A percentile compares a stretch with the other conserved stretches of the same genome.
phyloP scores from a whole-genome alignment of 805 yeast species.

The Yueomyces sinensis region DNA sequence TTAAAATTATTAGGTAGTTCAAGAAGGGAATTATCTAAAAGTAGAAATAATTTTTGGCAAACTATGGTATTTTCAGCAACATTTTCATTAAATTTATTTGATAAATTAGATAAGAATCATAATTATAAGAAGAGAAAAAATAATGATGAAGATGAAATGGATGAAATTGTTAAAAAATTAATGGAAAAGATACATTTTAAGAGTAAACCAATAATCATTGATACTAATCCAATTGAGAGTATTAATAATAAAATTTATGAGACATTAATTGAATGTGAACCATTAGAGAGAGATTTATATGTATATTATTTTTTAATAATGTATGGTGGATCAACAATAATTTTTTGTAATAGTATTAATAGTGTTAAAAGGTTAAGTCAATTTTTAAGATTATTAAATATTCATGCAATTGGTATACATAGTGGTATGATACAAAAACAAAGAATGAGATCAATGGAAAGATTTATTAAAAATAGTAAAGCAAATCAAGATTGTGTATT shows the following conservation, averaged over 20 bases:
- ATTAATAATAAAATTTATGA: slow-evolving; percentile 69
- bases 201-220: slow-evolving; percentile 59
- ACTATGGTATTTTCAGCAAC: slow-evolving; percentile 94
- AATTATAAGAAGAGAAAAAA: slow-evolving; percentile 13
- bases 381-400: slow-evolving; percentile 51
- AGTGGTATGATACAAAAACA: slow-evolving; percentile 94
- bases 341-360: slow-evolving; percentile 92
- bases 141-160: slow-evolving; percentile 26
- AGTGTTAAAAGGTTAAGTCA: slow-evolving; percentile 81
- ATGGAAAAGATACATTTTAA: slow-evolving; percentile 59
- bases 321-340: slow-evolving; percentile 82
- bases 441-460: slow-evolving; percentile 73
- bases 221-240: slow-evolving; percentile 74
- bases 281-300: slow-evolving; percentile 80
- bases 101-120: slow-evolving; percentile 43
- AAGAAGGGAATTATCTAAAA: slow-evolving; percentile 20
- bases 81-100: slow-evolving; percentile 69
- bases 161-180: slow-evolving; percentile 53
- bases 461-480: slow-evolving; percentile 30
- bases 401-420: slow-evolving; percentile 67
- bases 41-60: slow-evolving; percentile 40
- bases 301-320: slow-evolving; percentile 74
- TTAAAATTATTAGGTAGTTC: slow-evolving; percentile 46
- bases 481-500: slow-evolving; percentile 32
- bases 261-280: slow-evolving; percentile 82